Evolutionary conservation across 225 moss, liverwort and hornwort genomes (phyloP).

Genomic region (Ulota crispa): DNA sequence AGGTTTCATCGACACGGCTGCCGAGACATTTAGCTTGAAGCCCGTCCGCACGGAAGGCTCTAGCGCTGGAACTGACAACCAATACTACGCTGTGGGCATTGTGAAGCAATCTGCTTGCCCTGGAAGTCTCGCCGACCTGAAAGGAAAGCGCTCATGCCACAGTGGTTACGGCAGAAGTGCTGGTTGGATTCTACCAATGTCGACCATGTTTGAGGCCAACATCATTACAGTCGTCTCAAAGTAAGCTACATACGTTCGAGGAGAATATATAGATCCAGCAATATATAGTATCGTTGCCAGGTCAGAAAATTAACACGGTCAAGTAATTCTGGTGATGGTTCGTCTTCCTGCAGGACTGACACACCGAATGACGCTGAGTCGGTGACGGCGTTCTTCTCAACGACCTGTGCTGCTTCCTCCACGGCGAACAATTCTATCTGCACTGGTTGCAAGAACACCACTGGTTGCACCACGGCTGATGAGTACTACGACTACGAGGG

Average conservation of each 20-base stretch:
- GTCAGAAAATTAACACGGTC: no score
- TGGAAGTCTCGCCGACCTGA: conserved; percentile 16
- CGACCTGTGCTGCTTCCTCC: conserved; percentile 39
- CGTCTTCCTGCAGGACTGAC: conserved; percentile 6
- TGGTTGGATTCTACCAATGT: conserved; percentile 48
- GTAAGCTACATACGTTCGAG: conserved; percentile 8
- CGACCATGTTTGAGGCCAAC: conserved; percentile 34
- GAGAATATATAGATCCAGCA: no score
- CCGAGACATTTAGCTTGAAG: conserved; percentile 10
- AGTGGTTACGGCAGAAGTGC: conserved; percentile 50
- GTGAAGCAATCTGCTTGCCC: conserved; percentile 32
- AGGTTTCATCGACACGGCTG: conserved; percentile 29
- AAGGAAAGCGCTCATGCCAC: conserved; percentile 54
- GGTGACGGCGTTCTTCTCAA: conserved; percentile 37
- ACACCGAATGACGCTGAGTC: conserved; percentile 39
- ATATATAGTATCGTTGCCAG: no score
- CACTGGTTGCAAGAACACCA: conserved; percentile 34
- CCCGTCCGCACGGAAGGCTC: conserved; percentile 41
- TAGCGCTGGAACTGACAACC: conserved; percentile 30
- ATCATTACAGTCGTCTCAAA: conserved; percentile 39
- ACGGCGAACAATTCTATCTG: conserved; percentile 27
- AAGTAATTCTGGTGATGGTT: background rate
- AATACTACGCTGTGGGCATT: conserved; percentile 33
- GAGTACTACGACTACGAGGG: conserved; percentile 51
- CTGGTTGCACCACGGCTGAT: conserved; percentile 34